These are phyloP conservation scores for Apiospora kogelbergensis DNA, from an alignment of 2,329 filamentous ascomycete species.

Conservation along the genomic window DNA sequence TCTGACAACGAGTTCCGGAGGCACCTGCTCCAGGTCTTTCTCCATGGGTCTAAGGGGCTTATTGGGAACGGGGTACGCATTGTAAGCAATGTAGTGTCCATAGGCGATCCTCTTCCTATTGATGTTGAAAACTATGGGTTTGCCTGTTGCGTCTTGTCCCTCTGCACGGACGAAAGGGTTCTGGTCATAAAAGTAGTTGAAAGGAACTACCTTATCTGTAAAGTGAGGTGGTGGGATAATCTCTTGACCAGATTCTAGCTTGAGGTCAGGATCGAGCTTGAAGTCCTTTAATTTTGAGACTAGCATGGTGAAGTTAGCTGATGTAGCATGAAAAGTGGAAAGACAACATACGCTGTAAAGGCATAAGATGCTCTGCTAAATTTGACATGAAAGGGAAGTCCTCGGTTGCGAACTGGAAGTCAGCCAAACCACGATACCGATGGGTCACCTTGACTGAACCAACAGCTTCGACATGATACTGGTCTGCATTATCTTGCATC, in stretches of 20 bases:
- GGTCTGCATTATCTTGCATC: conserved; percentile 68
- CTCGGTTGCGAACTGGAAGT: conserved; percentile 79
- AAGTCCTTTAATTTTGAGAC: conserved; percentile 60
- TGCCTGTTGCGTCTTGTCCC: conserved; percentile 52
- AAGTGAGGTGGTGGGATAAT: conserved; percentile 80
- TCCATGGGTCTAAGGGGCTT: conserved; percentile 63
- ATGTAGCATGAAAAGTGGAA: conserved; percentile 12
- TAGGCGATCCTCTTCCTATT: conserved; percentile 53
- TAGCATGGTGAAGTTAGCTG: conserved; percentile 25
- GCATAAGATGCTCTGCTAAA: conserved; percentile 69
- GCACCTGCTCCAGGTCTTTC: conserved; percentile 54
- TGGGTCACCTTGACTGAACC: conserved; percentile 78
- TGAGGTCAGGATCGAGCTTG: conserved; percentile 62
- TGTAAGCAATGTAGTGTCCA: conserved; percentile 57
- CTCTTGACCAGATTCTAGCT: conserved; percentile 60
- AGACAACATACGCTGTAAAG: conserved; percentile 62
- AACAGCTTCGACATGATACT: conserved; percentile 67
- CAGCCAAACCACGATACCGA: conserved; percentile 80
- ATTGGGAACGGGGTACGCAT: conserved; percentile 60
- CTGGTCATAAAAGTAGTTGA: conserved; percentile 81
- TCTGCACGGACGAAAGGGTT: conserved; percentile 74
- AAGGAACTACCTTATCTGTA: conserved; percentile 71
- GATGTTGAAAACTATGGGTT: conserved; percentile 54
- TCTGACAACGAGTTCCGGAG: conserved; percentile 63
- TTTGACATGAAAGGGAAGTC: conserved; percentile 68